These are phyloP conservation scores for Epicoccum sorghinum DNA, from an alignment of 2,329 filamentous ascomycete species.

Conservation along the genomic window DNA sequence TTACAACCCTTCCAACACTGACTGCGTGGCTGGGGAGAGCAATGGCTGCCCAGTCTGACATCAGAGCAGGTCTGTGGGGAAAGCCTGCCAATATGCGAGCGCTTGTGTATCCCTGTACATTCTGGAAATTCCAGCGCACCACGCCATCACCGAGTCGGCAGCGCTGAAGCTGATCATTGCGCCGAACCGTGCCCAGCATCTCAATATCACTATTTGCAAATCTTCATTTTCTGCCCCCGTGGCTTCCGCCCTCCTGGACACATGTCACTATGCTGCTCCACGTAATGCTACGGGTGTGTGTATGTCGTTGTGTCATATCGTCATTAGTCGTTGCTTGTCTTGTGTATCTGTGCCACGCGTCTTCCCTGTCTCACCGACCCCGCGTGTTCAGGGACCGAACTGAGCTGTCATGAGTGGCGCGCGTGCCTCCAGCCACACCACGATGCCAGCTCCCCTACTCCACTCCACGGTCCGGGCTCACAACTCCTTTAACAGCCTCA, in stretches of 20 bases:
- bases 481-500: constrained; percentile 29
- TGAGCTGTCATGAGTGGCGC: background rate
- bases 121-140: background rate
- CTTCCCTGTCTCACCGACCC: background rate
- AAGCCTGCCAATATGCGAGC: background rate
- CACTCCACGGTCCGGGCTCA: constrained; percentile 10
- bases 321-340: constrained; percentile 8
- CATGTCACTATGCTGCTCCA: background rate
- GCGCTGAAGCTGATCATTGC: constrained; percentile 2
- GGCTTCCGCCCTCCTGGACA: background rate
- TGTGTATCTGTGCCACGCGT: constrained; percentile 3
- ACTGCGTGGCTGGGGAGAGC: background rate
- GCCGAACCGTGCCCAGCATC: constrained; percentile 6
- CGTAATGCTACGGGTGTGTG: background rate
- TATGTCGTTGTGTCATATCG: constrained; percentile 1
- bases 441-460: background rate
- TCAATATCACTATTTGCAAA: constrained; percentile 3
- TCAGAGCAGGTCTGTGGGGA: background rate
- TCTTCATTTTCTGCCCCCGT: constrained; percentile 10
- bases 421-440: background rate
- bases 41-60: background rate
- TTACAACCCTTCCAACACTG: background rate
- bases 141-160: background rate
- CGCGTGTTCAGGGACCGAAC: background rate
- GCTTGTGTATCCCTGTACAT: background rate